Percentiles rank a stretch among this genome's conserved stretches.
Evolutionary conservation across 768 basidiomycete species (phyloP).

Genomic region (Tubosaeta sp.): DNA sequence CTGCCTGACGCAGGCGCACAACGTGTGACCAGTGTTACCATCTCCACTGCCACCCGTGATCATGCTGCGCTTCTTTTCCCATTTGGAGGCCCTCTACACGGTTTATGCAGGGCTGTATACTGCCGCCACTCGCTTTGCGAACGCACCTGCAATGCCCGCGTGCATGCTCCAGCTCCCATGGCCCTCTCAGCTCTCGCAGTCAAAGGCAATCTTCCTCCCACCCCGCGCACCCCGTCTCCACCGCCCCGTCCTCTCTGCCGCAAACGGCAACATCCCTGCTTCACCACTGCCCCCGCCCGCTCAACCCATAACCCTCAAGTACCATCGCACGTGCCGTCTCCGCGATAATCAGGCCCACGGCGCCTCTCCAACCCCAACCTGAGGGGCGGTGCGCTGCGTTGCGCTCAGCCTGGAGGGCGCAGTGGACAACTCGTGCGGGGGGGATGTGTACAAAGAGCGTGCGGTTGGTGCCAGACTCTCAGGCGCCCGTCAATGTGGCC

Average conservation of each 20-base stretch:
- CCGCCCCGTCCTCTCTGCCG: conserved; percentile 25
- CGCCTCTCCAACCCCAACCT: conserved; percentile 26
- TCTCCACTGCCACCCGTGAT: too few relatives aligned
- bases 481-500: conserved; percentile 14
- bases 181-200: not conserved
- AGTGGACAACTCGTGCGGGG: conserved; percentile 19
- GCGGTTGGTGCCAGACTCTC: not conserved
- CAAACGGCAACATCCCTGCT: conserved; percentile 11
- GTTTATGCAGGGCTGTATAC: too few relatives aligned
- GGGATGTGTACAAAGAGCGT: conserved; percentile 18
- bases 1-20: too few relatives aligned
- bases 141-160: too few relatives aligned
- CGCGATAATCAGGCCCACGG: conserved; percentile 11
- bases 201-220: conserved; percentile 15
- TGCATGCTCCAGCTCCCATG: too few relatives aligned
- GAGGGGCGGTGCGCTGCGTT: conserved; percentile 14
- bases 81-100: too few relatives aligned
- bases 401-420: conserved; percentile 13
- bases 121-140: too few relatives aligned
- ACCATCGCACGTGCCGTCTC: conserved; percentile 20
- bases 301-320: not conserved
- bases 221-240: conserved; percentile 17
- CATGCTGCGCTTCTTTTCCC: too few relatives aligned
- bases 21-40: too few relatives aligned
- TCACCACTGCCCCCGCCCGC: not conserved